Base-by-base conservation (phyloP, 1,284 basidiomycete species). In the Tylopilus sp. region DNA sequence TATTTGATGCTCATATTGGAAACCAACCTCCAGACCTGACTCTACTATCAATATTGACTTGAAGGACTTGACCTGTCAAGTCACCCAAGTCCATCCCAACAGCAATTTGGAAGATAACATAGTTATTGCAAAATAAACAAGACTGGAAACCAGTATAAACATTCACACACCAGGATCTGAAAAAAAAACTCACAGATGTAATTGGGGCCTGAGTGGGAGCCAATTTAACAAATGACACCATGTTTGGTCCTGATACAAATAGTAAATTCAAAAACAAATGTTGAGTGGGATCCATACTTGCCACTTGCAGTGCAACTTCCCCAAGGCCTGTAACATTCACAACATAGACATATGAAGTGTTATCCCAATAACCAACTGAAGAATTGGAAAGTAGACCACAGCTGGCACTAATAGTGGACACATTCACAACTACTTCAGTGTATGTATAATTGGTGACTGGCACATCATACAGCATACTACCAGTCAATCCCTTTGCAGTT, bases 391-490 rank as follows among this genome's bases (percentile, higher is more conserved):
- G 28, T 14, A 61, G 33, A 41, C 60, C 56, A 46, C 60, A 61
- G 4, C 57, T 7, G 13, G 51, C 41, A 41, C 1, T 47, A 4
- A 66, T 48, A 1, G 39, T 51, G 11, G 61, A 52, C 14, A 41
- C 48, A 35, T 62, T 50, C 8, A 62, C 53, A 25, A 31, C 0
- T 7, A 60, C 61, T 0, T 22, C 47, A 22, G 32, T 47, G 11
- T 61, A 58, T 6, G 17, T 7, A 24, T 24, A n/a, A 7, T 20
- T 24, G 6, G 55, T 1, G 1, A 14, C 28, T 36, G 61, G 52
- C 0, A 56, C 43, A 31, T 62, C 63, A 54, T 56, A 62, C 9
- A 65, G 5, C 6, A 35, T 45, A 5, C 19, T 61, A 0, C 53
- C 51, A 40, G 10, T 15, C 19, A 66, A 17, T 4, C 61, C 61